phyloP scores from a whole-genome alignment of 805 yeast species.

The Myxozyma geophila region DNA sequence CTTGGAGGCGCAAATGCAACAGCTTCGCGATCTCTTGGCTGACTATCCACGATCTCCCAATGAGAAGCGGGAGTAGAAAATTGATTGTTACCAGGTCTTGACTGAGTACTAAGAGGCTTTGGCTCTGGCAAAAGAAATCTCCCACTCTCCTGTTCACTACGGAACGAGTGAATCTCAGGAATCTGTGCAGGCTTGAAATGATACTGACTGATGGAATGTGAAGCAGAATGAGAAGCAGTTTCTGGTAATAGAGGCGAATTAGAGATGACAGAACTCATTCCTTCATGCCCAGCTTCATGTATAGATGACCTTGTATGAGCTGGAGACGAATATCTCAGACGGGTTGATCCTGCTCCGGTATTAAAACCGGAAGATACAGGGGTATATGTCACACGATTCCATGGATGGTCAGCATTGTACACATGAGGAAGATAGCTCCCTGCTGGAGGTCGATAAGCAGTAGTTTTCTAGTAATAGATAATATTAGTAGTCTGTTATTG shows the following conservation, averaged over 20 bases:
- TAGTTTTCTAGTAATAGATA: not conserved
- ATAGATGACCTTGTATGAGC: not conserved
- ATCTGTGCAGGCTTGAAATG: not conserved
- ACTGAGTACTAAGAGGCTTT: not conserved
- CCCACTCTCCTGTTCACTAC: not conserved
- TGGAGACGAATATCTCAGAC: not conserved
- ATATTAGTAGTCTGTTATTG: not conserved
- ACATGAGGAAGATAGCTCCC: not conserved
- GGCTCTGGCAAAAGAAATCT: constrained; percentile 1
- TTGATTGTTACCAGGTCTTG: not conserved
- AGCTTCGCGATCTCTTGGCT: not conserved
- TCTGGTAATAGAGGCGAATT: no score
- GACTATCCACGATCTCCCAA: not conserved
- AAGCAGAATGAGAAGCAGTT: no score
- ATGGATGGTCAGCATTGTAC: not conserved
- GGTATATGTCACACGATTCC: not conserved
- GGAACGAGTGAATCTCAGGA: not conserved
- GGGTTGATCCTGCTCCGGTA: not conserved
- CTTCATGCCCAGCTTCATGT: not conserved
- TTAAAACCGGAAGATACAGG: not conserved
- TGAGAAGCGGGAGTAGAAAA: not conserved
- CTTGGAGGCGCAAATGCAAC: not conserved
- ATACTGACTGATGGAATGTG: not conserved
- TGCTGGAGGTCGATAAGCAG: not conserved
- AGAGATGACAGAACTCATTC: not conserved